A percentile compares a stretch with the other conserved stretches of the same genome.
These are phyloP conservation scores for Rhodotorula paludigena DNA, from an alignment of 768 basidiomycete genomes.

Conservation along the genomic window DNA sequence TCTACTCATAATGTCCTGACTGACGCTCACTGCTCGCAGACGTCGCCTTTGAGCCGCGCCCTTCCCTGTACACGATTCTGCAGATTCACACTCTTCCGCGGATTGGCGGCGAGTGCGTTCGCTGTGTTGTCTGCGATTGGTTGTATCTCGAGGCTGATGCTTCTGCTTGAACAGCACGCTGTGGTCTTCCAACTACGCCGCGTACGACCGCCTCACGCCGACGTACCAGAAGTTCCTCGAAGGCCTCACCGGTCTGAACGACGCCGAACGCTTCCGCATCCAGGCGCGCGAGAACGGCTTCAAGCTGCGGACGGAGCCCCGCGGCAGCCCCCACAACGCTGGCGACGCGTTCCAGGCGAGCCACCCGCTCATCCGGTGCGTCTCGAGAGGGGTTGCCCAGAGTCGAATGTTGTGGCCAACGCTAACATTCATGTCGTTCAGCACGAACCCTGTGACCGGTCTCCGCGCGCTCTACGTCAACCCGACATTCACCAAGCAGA, in stretches of 20 bases:
- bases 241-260: conserved; percentile 45
- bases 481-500: conserved; percentile 36
- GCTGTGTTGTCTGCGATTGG: not conserved
- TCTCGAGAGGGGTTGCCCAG: no score
- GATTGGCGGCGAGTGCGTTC: conserved; percentile 40
- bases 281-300: conserved; percentile 44
- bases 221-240: conserved; percentile 45
- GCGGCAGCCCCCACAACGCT: conserved; percentile 46
- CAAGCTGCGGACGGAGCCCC: conserved; percentile 42
- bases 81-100: conserved; percentile 46
- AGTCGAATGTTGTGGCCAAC: not conserved
- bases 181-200: conserved; percentile 45
- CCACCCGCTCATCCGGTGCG: conserved; percentile 46
- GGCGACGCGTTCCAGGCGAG: conserved; percentile 45
- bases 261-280: conserved; percentile 46
- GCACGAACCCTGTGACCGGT: conserved; percentile 44
- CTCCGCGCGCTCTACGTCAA: conserved; percentile 34
- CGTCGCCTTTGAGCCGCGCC: conserved; percentile 46
- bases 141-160: not conserved
- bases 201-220: conserved; percentile 45
- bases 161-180: conserved; percentile 24
- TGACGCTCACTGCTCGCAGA: conserved; percentile 30
- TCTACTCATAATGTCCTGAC: no score
- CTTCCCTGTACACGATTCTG: conserved; percentile 45
- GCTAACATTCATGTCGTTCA: not conserved